These are phyloP conservation scores for Nigrospora sphaerica DNA, from an alignment of 2,329 filamentous ascomycete species.

Conservation along the genomic window DNA sequence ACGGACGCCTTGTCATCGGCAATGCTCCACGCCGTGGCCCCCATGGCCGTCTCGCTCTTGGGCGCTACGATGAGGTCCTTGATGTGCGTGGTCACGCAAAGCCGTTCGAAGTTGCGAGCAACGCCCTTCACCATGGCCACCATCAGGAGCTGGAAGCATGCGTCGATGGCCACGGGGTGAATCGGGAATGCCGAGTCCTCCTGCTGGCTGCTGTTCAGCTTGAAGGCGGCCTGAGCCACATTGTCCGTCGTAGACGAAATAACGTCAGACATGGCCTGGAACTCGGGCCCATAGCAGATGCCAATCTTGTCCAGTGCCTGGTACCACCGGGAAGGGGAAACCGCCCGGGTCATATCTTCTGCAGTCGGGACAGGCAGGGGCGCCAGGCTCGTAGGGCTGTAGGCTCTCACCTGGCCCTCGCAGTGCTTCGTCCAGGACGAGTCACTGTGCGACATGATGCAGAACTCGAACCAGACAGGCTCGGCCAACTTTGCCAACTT, in stretches of 20 bases:
- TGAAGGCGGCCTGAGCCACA: conserved; percentile 4
- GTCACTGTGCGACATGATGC: conserved; percentile 16
- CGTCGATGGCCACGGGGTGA: conserved; percentile 7
- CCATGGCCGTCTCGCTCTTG: too few relatives aligned
- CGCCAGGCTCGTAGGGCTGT: conserved; percentile 2
- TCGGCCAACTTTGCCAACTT: conserved; percentile 13
- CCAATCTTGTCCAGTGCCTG: too few relatives aligned
- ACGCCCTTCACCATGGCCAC: background rate
- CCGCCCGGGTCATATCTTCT: too few relatives aligned
- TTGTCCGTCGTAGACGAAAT: conserved; percentile 1
- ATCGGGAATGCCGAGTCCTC: background rate
- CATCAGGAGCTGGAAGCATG: conserved; percentile 3
- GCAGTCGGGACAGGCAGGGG: conserved; percentile 2
- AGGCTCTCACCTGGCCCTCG: conserved; percentile 11
- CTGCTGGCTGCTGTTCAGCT: too few relatives aligned
- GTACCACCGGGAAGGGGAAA: too few relatives aligned
- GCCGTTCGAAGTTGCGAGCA: background rate
- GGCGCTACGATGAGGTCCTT: background rate
- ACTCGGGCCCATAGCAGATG: conserved; percentile 11
- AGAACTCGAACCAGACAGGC: conserved; percentile 18
- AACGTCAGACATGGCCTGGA: conserved; percentile 11
- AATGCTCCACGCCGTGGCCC: too few relatives aligned
- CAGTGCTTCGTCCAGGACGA: conserved; percentile 20
- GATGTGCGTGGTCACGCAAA: background rate
- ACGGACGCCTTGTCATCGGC: too few relatives aligned